These are phyloP conservation scores for Sphagnurus paluster DNA, from an alignment of 1,284 basidiomycete species.

Conservation along the genomic window DNA sequence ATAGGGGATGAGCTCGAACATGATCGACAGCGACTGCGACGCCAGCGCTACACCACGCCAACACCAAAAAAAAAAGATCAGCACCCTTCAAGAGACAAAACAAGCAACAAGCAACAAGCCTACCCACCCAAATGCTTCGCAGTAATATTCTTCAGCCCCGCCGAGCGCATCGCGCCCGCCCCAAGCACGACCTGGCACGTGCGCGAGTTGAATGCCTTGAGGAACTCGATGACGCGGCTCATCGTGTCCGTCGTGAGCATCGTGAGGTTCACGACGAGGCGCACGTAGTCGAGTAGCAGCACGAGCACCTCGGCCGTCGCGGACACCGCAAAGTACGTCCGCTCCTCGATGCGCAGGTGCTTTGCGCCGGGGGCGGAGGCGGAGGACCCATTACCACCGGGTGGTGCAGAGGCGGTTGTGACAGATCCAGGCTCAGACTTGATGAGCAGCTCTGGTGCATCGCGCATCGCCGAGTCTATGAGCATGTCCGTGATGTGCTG, in stretches of 20 bases:
- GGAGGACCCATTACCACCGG: too few relatives aligned
- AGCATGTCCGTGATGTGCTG: constrained; percentile 78
- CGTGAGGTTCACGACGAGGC: constrained; percentile 85
- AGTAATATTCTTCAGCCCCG: constrained; percentile 97
- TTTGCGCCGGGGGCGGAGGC: constrained; percentile 43
- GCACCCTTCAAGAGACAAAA: not conserved
- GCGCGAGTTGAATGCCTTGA: constrained; percentile 97
- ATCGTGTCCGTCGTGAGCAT: constrained; percentile 93
- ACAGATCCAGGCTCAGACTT: too few relatives aligned
- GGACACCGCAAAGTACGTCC: constrained; percentile 81
- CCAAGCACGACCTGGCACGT: constrained; percentile 98
- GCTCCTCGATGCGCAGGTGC: constrained; percentile 82
- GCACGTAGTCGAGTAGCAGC: constrained; percentile 84
- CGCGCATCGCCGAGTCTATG: constrained; percentile 80
- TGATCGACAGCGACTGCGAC: constrained; percentile 92
- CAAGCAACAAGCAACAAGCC: constrained; percentile 7
- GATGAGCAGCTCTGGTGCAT: constrained; percentile 71
- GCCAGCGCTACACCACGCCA: constrained; percentile 71
- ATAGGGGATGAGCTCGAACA: constrained; percentile 96
- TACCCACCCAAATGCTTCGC: constrained; percentile 90
- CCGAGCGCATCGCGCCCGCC: constrained; percentile 96
- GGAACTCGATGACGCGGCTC: constrained; percentile 91
- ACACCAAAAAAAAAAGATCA: constrained; percentile 13
- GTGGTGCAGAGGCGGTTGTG: too few relatives aligned
- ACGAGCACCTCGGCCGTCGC: constrained; percentile 82